Conservation (phyloP, 345 rosid genomes). For the Lagerstroemia speciosa region DNA sequence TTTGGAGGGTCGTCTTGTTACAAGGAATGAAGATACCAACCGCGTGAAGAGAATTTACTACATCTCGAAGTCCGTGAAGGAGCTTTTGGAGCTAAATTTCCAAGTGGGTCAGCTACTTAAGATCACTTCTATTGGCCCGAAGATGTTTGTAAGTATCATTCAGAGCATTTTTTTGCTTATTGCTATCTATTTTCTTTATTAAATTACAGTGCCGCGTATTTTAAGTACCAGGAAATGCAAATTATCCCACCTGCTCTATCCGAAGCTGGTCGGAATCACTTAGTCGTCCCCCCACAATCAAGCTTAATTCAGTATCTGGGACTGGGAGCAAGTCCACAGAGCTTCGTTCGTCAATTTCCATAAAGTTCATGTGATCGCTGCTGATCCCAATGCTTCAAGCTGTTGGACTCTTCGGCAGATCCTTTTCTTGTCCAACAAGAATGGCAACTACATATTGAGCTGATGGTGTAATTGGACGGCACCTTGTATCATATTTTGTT, state of each 20-base stretch:
- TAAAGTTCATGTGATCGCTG: background rate
- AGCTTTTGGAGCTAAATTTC: conserved; percentile 66
- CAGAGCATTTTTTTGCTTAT: background rate
- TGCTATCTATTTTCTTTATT: background rate
- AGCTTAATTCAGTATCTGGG: no score
- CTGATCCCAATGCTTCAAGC: background rate
- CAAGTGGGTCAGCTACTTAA: conserved; percentile 72
- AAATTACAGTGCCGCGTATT: background rate
- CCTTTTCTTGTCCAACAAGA: background rate
- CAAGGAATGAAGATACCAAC: conserved; percentile 70
- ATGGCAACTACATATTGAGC: no score
- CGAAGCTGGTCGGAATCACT: no score
- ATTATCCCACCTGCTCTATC: background rate
- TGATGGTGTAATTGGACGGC: no score
- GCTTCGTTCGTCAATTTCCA: background rate
- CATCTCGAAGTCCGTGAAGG: conserved; percentile 71
- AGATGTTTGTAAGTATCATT: conserved; percentile 81
- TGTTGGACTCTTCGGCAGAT: conserved; percentile 1
- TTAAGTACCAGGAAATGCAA: no score
- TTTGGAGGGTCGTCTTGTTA: conserved; percentile 59
- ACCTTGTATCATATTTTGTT: no score
- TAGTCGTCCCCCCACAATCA: no score
- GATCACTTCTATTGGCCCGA: conserved; percentile 82
- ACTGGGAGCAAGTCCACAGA: conserved; percentile 19
- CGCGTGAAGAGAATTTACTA: conserved; percentile 91